Conservation (phyloP, 345 rosid species). For the Eucalyptus erythrocorys region DNA sequence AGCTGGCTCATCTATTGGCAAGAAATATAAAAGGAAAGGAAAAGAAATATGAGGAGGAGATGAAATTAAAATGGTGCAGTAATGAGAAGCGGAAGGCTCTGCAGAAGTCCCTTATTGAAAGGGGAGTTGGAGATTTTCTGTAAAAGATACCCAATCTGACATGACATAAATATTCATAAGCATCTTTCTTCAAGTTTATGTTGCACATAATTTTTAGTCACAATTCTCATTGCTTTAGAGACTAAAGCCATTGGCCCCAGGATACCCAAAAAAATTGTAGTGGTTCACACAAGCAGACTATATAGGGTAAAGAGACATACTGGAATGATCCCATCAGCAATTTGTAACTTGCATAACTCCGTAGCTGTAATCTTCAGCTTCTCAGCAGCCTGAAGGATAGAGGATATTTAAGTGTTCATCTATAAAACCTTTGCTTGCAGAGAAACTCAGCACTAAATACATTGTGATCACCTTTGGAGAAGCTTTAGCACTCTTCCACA, state of each 20-base stretch:
- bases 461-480: slow-evolving; percentile 53
- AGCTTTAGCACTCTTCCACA: slow-evolving; percentile 92
- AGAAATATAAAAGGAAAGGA: neutral
- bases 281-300: neutral
- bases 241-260: neutral
- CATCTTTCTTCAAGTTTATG: neutral
- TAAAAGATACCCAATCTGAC: neutral
- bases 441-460: neutral
- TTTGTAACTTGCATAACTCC: slow-evolving; percentile 61
- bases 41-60: neutral
- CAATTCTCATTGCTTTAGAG: neutral
- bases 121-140: neutral
- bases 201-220: neutral
- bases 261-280: neutral
- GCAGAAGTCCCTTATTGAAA: neutral
- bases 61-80: neutral
- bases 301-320: slow-evolving; percentile 22
- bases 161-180: neutral
- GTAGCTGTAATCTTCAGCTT: slow-evolving; percentile 72
- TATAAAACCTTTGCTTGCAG: neutral
- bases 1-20: neutral
- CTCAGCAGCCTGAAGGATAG: slow-evolving; percentile 68
- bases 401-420: neutral
- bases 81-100: neutral
- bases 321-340: slow-evolving; percentile 86